Conservation (phyloP, 352 stramenopile species). For the Pythium angustatum region DNA sequence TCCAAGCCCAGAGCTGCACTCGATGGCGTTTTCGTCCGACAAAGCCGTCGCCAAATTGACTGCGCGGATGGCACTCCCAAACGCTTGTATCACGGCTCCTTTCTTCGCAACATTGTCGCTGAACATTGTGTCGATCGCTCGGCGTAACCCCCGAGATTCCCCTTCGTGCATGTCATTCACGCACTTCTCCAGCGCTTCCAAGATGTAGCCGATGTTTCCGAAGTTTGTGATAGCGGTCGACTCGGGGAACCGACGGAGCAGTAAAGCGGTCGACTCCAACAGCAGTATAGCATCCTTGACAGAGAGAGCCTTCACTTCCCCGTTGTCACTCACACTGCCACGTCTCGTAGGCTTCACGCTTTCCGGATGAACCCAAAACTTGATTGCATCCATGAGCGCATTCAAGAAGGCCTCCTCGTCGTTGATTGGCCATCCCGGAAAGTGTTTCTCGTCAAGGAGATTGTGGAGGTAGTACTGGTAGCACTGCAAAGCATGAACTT, state of each 20-base stretch:
- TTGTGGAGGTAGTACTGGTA: slow-evolving; percentile 91
- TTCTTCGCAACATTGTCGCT: slow-evolving; percentile 65
- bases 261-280: slow-evolving; percentile 63
- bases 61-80: slow-evolving; percentile 73
- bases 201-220: slow-evolving; percentile 63
- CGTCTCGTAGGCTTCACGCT: slow-evolving; percentile 43
- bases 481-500: slow-evolving; percentile 85
- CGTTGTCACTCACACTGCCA: slow-evolving; percentile 39
- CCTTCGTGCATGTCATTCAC: slow-evolving; percentile 74
- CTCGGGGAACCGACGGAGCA: slow-evolving; percentile 76
- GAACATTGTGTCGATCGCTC: slow-evolving; percentile 43
- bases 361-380: slow-evolving; percentile 74
- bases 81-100: slow-evolving; percentile 58
- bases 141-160: slow-evolving; percentile 30
- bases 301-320: slow-evolving; percentile 63
- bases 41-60: slow-evolving; percentile 73
- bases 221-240: slow-evolving; percentile 60
- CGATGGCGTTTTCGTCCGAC: slow-evolving; percentile 75
- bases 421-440: slow-evolving; percentile 89
- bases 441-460: slow-evolving; percentile 80
- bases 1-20: slow-evolving; percentile 71
- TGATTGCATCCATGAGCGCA: slow-evolving; percentile 73
- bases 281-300: slow-evolving; percentile 76
- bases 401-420: slow-evolving; percentile 75
- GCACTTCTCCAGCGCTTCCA: slow-evolving; percentile 81